Percentiles rank a stretch among this genome's conserved stretches.
Conservation (phyloP, 2,329 filamentous ascomycete species). For the Nemania abortiva region DNA sequence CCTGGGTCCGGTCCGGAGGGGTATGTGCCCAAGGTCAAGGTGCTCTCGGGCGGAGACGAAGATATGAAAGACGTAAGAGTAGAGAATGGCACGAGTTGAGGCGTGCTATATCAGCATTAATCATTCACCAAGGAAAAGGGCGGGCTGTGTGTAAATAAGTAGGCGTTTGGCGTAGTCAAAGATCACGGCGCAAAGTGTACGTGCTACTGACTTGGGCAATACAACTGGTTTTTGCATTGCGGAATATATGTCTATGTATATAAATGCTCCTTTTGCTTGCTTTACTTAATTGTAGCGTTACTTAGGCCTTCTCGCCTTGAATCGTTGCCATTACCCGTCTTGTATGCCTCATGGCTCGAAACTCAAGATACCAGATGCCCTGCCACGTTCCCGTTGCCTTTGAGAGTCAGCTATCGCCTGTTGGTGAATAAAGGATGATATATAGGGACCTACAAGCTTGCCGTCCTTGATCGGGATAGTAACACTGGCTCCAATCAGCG, state of each 20-base stretch:
- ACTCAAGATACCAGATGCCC: slow-evolving; percentile 95
- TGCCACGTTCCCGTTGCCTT: slow-evolving; percentile 80
- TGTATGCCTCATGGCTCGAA: slow-evolving; percentile 79
- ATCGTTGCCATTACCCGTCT: slow-evolving; percentile 92
- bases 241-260: slow-evolving; percentile 8
- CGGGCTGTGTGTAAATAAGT: slow-evolving; percentile 25
- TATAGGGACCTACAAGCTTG: slow-evolving; percentile 67
- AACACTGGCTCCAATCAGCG: slow-evolving; percentile 87
- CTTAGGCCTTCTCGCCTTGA: slow-evolving; percentile 79
- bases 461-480: slow-evolving; percentile 93
- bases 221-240: slow-evolving; percentile 12
- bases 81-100: slow-evolving; percentile 44
- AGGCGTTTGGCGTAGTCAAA: slow-evolving; percentile 42
- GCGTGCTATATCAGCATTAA: background rate
- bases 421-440: background rate
- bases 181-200: slow-evolving; percentile 28
- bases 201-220: slow-evolving; percentile 12
- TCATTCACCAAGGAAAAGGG: slow-evolving; percentile 15
- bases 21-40: slow-evolving; percentile 73
- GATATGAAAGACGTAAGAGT: slow-evolving; percentile 63
- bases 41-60: slow-evolving; percentile 72
- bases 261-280: background rate
- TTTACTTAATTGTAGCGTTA: background rate
- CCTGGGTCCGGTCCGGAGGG: slow-evolving; percentile 75
- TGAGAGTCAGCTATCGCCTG: slow-evolving; percentile 25